Evolutionary conservation across 2,329 filamentous ascomycete genomes (phyloP).

Genomic region (Esteya vermicola): DNA sequence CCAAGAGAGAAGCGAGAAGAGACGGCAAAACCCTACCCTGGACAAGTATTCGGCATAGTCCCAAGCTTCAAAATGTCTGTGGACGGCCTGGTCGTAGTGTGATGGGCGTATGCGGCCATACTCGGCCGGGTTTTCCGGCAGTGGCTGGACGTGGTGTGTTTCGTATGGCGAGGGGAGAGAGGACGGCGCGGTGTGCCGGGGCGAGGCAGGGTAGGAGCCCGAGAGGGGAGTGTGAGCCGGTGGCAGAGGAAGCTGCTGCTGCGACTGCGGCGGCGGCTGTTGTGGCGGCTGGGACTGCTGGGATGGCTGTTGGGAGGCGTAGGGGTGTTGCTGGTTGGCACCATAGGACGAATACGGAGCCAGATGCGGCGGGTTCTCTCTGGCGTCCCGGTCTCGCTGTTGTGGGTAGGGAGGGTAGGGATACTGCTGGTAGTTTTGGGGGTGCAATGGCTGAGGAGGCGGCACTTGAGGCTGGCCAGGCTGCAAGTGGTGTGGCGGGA

Average conservation of each 20-base stretch:
- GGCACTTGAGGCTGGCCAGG: slow-evolving; percentile 1
- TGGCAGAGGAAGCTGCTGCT: slow-evolving; percentile 23
- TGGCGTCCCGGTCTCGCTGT: background rate
- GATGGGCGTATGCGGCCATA: slow-evolving; percentile 3
- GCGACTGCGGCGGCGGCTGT: slow-evolving; percentile 15
- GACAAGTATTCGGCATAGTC: slow-evolving; percentile 37
- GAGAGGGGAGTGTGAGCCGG: slow-evolving; percentile 33
- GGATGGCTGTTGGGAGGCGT: background rate
- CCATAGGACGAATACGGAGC: background rate
- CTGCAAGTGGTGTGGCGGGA: background rate
- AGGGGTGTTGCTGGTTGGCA: background rate
- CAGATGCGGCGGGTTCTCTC: background rate
- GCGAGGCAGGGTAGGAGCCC: slow-evolving; percentile 31
- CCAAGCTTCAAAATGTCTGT: slow-evolving; percentile 37
- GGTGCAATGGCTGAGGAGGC: slow-evolving; percentile 13
- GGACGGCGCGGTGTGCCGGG: slow-evolving; percentile 29
- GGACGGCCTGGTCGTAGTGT: slow-evolving; percentile 17
- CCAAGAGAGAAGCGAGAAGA: background rate
- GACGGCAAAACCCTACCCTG: slow-evolving; percentile 23
- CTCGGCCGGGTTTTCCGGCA: slow-evolving; percentile 23
- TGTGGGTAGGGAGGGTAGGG: slow-evolving; percentile 1
- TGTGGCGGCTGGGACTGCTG: background rate
- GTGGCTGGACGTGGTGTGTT: slow-evolving; percentile 24
- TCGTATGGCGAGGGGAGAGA: slow-evolving; percentile 32
- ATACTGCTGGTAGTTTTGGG: slow-evolving; percentile 23